Conservation (phyloP, 2,329 filamentous ascomycete species). For the Diplodia sapinea region DNA sequence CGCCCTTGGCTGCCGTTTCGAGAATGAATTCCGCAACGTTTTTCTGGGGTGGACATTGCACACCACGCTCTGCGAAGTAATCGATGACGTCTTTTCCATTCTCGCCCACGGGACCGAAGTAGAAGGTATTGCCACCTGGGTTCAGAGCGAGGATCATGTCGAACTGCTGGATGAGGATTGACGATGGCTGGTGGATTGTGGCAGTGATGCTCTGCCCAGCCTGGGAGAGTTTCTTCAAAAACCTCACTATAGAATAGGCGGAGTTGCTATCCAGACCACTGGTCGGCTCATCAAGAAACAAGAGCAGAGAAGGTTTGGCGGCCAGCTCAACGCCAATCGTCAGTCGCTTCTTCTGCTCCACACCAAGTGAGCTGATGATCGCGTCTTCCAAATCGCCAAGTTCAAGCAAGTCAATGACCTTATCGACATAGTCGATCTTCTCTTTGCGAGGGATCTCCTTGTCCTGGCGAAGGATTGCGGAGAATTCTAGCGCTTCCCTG, state of each 20-base stretch:
- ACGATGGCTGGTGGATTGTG: constrained; percentile 85
- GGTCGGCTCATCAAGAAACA: constrained; percentile 86
- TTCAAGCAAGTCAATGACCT: constrained; percentile 75
- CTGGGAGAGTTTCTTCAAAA: constrained; percentile 69
- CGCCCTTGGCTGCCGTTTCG: constrained; percentile 79
- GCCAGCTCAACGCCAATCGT: constrained; percentile 82
- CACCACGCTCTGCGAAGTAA: constrained; percentile 69
- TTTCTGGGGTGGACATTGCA: constrained; percentile 69
- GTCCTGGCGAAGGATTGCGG: constrained; percentile 69
- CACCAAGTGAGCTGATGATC: constrained; percentile 81
- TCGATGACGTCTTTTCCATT: constrained; percentile 64
- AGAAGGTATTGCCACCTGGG: constrained; percentile 70
- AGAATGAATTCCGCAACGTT: constrained; percentile 84
- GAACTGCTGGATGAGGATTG: constrained; percentile 77
- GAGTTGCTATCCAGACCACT: constrained; percentile 81
- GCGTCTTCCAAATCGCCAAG: constrained; percentile 73
- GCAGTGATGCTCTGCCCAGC: constrained; percentile 74
- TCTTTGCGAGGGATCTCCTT: constrained; percentile 36
- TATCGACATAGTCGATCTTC: constrained; percentile 56
- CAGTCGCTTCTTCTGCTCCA: constrained; percentile 81
- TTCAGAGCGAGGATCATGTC: constrained; percentile 80
- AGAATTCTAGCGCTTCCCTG: constrained; percentile 78
- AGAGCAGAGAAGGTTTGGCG: constrained; percentile 76
- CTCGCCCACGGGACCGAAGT: constrained; percentile 69
- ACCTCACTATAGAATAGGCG: constrained; percentile 76